Evolutionary conservation across 2,329 filamentous ascomycete species (phyloP).

Genomic region (Pleochaeta shiraiana): DNA sequence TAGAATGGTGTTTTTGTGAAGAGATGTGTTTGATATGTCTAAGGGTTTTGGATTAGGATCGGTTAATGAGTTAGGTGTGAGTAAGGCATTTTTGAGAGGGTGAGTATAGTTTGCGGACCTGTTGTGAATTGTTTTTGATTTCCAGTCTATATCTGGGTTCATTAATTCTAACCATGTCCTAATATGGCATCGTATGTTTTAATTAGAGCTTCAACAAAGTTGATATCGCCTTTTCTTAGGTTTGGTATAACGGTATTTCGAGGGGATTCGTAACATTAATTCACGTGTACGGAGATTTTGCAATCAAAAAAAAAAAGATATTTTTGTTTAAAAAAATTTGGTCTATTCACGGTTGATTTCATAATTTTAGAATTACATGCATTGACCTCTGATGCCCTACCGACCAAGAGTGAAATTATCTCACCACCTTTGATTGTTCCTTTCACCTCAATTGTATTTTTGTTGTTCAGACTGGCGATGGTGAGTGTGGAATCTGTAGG

Average conservation of each 20-base stretch:
- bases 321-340: background rate
- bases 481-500: background rate
- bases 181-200: background rate
- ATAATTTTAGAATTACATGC: background rate
- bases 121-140: background rate
- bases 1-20: background rate
- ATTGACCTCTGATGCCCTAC: background rate
- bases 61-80: background rate
- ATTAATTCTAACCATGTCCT: background rate
- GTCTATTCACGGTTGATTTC: background rate
- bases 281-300: background rate
- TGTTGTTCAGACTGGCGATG: background rate
- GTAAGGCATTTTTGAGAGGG: background rate
- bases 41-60: background rate
- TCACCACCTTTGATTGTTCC: background rate
- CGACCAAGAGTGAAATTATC: background rate
- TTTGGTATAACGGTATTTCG: background rate
- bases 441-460: background rate
- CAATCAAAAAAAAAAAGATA: background rate
- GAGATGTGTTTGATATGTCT: background rate
- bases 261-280: background rate
- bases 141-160: slow-evolving; percentile 2
- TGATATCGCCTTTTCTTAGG: background rate
- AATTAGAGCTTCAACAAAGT: background rate
- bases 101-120: too few relatives aligned